Evolutionary conservation across 306 rosid genomes (phyloP), one percentile per base, ranked within the genome.

Genomic region (Biancaea sappan): DNA sequence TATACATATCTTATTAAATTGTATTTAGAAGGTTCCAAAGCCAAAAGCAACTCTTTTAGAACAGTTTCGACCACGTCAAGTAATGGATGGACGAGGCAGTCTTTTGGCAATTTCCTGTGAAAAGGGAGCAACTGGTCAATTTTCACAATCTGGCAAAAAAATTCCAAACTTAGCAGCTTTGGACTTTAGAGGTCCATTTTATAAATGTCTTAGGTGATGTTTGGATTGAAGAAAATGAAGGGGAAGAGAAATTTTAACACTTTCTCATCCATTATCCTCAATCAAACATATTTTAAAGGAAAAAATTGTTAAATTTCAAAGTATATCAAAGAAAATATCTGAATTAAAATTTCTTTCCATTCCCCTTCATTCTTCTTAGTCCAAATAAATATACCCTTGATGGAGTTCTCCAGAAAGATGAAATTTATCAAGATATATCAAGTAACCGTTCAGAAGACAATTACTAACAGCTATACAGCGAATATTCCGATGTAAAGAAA

Each of bases 91-190:
- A 51, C 87, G 87, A 68, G 87, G 87, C 71, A 84, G 80, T 18
- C 87, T 84, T 72, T 84, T 84, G 6, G 87, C 87, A 73, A 84
- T 84, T 80, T 84, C 87, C 87, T 84, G 82, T 24, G 7, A 80
- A 64, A 54, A 54, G 0, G 1, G 14, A 65, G 51, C 35, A 67
- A 80, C 66, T 25, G 28, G 68, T 72, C 52, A 73, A 69, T 44
- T 29, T 21, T 38, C 68, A 41, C 70, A 15, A 66, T 65, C 52
- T 29, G 9, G 19, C 22, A 37, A 19, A 18, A 18, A 66, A 66
- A 60, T 53, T 22, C 65, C 57, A 75, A 32, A 61, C 35, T 43
- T 37, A 46, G 14, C 24, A 44, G 24, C 19, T 40, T 22, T 40
- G 52, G 10, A 24, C 19, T 40, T 22, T 40, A 35, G 10, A 24